These are phyloP conservation scores for Cyclospora cayetanensis DNA, from an alignment of 169 alveolate genomes.

Conservation along the genomic window DNA sequence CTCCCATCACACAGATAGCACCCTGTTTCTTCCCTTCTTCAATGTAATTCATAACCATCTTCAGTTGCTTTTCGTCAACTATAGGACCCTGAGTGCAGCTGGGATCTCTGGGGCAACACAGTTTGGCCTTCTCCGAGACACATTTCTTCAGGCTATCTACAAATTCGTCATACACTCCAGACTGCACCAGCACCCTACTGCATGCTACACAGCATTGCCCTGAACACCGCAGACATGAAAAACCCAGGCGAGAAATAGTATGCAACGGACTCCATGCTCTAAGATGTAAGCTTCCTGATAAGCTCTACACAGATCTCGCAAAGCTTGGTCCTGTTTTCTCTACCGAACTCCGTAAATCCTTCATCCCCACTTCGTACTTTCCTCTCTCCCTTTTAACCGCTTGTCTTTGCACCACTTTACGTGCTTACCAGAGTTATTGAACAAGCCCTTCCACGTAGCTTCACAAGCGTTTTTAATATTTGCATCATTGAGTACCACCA, in stretches of 20 bases:
- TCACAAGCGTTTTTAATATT: slow-evolving; percentile 85
- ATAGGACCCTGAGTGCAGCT: slow-evolving; percentile 86
- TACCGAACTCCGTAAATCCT: too few relatives aligned
- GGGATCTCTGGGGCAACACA: slow-evolving; percentile 81
- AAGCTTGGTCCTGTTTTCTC: too few relatives aligned
- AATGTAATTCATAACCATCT: slow-evolving; percentile 79
- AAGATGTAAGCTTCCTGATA: too few relatives aligned
- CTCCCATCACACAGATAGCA: slow-evolving; percentile 85
- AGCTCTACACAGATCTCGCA: too few relatives aligned
- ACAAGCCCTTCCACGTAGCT: slow-evolving; percentile 81
- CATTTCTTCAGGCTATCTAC: slow-evolving; percentile 71
- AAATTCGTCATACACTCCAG: slow-evolving; percentile 82
- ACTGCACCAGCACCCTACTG: slow-evolving; percentile 85
- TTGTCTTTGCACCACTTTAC: too few relatives aligned
- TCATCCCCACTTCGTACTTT: too few relatives aligned
- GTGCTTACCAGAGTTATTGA: slow-evolving; percentile 77
- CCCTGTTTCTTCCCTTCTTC: slow-evolving; percentile 85
- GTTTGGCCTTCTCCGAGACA: slow-evolving; percentile 39
- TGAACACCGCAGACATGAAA: not conserved
- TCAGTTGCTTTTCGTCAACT: slow-evolving; percentile 79
- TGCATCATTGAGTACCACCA: slow-evolving; percentile 85
- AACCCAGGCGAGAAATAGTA: not conserved
- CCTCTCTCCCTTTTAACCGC: too few relatives aligned
- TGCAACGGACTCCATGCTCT: too few relatives aligned
- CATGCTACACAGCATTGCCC: slow-evolving; percentile 88